phyloP scores from a whole-genome alignment of 2,329 filamentous ascomycete species.

The Ramularia collo-cygni region DNA sequence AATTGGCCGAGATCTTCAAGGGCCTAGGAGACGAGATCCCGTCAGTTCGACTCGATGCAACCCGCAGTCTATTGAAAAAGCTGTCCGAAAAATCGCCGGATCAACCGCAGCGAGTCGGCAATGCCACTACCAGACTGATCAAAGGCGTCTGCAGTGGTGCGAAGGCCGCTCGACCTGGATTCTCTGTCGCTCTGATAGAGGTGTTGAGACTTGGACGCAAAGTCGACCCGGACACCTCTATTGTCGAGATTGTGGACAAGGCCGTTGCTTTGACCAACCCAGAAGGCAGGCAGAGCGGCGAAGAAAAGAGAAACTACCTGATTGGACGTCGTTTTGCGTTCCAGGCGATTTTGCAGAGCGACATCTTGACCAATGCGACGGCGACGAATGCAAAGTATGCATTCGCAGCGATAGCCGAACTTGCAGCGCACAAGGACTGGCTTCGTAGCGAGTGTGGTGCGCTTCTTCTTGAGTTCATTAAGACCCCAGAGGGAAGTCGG shows the following conservation, averaged over 20 bases:
- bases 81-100: slow-evolving; percentile 35
- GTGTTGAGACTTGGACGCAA: slow-evolving; percentile 57
- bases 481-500: slow-evolving; percentile 12
- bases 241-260: slow-evolving; percentile 40
- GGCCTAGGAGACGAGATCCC: slow-evolving; percentile 42
- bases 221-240: slow-evolving; percentile 8
- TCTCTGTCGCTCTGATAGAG: slow-evolving; percentile 82
- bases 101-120: slow-evolving; percentile 33
- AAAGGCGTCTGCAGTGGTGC: slow-evolving; percentile 82
- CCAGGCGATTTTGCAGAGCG: slow-evolving; percentile 76
- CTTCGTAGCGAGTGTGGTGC: slow-evolving; percentile 80
- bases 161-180: slow-evolving; percentile 81
- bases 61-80: slow-evolving; percentile 37
- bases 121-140: slow-evolving; percentile 53
- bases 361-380: slow-evolving; percentile 54
- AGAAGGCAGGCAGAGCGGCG: slow-evolving; percentile 47
- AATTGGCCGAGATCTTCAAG: slow-evolving; percentile 41
- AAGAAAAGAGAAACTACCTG: slow-evolving; percentile 80
- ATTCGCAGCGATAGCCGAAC: slow-evolving; percentile 64
- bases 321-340: slow-evolving; percentile 84
- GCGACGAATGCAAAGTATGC: slow-evolving; percentile 57
- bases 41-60: slow-evolving; percentile 38
- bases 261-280: slow-evolving; percentile 48
- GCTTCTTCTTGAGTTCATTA: slow-evolving; percentile 66
- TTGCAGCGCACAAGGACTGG: slow-evolving; percentile 80